Percentiles rank a stretch among this genome's conserved stretches.
Evolutionary conservation across 805 yeast genomes (phyloP).

Genomic region (Pichia nakasei): DNA sequence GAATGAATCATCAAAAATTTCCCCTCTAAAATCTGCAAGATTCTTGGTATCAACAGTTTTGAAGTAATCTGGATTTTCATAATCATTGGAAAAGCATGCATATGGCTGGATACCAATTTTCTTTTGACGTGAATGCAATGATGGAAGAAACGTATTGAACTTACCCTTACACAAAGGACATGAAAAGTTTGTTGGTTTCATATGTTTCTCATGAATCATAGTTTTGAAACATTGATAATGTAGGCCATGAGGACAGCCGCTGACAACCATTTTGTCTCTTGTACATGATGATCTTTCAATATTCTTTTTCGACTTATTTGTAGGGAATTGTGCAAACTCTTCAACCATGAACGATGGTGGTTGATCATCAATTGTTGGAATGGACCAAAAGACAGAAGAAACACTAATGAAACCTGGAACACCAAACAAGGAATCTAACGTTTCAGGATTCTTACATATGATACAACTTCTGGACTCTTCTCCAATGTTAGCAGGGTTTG

Average conservation of each 20-base stretch:
- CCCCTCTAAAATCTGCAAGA: constrained; percentile 19
- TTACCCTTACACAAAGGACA: constrained; percentile 46
- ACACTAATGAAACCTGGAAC: constrained; percentile 43
- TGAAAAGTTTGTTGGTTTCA: constrained; percentile 20
- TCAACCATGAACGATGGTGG: constrained; percentile 22
- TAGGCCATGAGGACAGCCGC: constrained; percentile 47
- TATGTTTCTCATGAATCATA: constrained; percentile 20
- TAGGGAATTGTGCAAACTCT: constrained; percentile 4
- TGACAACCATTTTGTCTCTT: constrained; percentile 25
- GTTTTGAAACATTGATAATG: constrained; percentile 37
- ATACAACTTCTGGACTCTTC: constrained; percentile 36
- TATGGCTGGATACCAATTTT: too few relatives aligned
- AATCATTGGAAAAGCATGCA: constrained; percentile 1
- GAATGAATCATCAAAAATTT: constrained; percentile 23
- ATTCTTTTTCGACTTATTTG: background rate
- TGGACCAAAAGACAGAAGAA: constrained; percentile 42
- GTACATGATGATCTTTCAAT: constrained; percentile 11
- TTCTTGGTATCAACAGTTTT: constrained; percentile 21
- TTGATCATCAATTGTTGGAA: constrained; percentile 29
- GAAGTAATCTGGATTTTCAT: background rate
- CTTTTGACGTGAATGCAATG: constrained; percentile 27
- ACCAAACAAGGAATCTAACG: constrained; percentile 42
- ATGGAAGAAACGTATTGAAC: constrained; percentile 38
- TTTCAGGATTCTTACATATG: constrained; percentile 48
- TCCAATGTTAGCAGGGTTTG: background rate